Conservation (phyloP, 345 rosid genomes). For the Iberis pinnata region DNA sequence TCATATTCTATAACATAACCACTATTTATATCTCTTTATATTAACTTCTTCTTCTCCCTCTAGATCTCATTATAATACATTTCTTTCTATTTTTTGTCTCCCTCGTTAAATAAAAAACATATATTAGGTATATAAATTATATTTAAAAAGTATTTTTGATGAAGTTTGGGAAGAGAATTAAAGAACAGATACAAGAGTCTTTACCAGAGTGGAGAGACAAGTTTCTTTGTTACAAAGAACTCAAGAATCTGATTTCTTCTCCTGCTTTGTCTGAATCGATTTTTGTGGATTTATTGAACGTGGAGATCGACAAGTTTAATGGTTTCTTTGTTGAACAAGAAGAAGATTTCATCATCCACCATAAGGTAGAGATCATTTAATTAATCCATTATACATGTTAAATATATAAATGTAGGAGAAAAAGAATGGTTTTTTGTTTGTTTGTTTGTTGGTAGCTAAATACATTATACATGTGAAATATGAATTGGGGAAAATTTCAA, state of each 20-base stretch:
- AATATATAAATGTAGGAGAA: too few relatives aligned
- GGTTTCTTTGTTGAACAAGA: constrained; percentile 75
- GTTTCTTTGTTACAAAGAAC: constrained; percentile 59
- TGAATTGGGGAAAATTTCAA: background rate
- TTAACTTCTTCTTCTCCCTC: constrained; percentile 16
- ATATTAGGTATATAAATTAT: background rate
- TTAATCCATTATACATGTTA: too few relatives aligned
- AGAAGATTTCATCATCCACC: constrained; percentile 82
- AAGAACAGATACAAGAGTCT: constrained; percentile 68
- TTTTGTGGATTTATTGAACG: constrained; percentile 51
- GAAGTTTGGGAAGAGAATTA: constrained; percentile 89
- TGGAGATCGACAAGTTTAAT: constrained; percentile 84
- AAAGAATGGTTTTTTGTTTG: too few relatives aligned
- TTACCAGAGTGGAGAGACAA: constrained; percentile 79
- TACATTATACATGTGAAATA: background rate
- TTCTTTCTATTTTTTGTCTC: background rate
- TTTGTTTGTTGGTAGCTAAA: too few relatives aligned
- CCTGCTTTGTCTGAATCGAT: constrained; percentile 38
- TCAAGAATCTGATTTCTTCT: constrained; percentile 63
- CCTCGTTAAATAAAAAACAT: background rate
- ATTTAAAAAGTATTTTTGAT: constrained; percentile 32
- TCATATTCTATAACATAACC: constrained; percentile 21
- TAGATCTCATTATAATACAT: constrained; percentile 11
- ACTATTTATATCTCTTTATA: constrained; percentile 24
- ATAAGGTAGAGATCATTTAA: constrained; percentile 45